Conservation (phyloP, 1,284 basidiomycete genomes). For the Apiotrichum montevideense region DNA sequence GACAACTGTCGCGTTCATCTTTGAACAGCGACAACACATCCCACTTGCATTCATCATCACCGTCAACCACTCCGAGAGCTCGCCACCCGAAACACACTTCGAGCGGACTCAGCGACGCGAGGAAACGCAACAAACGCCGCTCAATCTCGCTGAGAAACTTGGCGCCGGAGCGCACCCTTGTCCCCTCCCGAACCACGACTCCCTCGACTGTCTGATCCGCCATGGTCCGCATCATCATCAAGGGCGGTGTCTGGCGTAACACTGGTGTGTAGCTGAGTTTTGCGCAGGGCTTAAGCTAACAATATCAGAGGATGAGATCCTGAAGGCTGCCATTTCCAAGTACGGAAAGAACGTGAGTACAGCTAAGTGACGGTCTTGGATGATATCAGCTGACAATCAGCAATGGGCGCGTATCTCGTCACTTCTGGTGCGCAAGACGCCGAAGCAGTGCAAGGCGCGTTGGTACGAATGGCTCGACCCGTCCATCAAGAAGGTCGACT, state of each 20-base stretch:
- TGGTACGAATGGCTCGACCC: conserved; percentile 99
- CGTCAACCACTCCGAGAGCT: too few relatives aligned
- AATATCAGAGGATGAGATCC: conserved; percentile 73
- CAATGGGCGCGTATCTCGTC: conserved; percentile 94
- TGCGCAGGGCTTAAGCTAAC: background rate
- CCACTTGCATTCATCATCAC: too few relatives aligned
- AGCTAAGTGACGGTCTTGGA: background rate
- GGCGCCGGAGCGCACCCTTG: too few relatives aligned
- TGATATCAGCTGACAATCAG: conserved; percentile 17
- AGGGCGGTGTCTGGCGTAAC: conserved; percentile 64
- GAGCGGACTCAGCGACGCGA: too few relatives aligned
- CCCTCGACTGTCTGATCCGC: background rate
- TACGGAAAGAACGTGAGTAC: conserved; percentile 84
- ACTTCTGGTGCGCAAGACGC: conserved; percentile 93
- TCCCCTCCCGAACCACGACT: too few relatives aligned
- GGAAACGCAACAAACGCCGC: too few relatives aligned
- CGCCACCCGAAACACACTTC: too few relatives aligned
- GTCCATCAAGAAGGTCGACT: conserved; percentile 99
- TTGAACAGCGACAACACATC: too few relatives aligned
- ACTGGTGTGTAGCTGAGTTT: conserved; percentile 12
- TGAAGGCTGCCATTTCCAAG: conserved; percentile 95
- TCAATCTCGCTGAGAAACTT: too few relatives aligned
- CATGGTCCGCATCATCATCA: conserved; percentile 79
- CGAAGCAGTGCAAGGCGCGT: conserved; percentile 96
- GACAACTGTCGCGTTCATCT: too few relatives aligned